These are phyloP conservation scores for Kappamyces sp. DNA, from an alignment of 192 early-diverging fungal species.

Conservation along the genomic window DNA sequence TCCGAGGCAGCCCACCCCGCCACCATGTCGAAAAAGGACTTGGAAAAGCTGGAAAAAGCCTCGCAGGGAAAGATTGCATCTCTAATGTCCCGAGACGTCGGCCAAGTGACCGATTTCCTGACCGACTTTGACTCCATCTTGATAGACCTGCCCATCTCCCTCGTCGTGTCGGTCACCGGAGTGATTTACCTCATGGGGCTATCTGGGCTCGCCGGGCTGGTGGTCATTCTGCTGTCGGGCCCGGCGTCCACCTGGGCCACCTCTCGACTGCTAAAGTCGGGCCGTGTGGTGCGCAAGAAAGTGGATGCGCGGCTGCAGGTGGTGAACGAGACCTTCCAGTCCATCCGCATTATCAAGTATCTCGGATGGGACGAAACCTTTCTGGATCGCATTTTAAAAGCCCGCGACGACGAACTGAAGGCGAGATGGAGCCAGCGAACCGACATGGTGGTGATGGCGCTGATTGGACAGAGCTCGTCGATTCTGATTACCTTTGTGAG, in stretches of 20 bases:
- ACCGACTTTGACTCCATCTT: constrained; percentile 21
- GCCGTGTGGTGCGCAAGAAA: constrained; percentile 16
- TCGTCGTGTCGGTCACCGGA: constrained; percentile 10
- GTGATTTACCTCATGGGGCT: constrained; percentile 7
- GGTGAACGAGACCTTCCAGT: constrained; percentile 66
- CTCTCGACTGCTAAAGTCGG: constrained; percentile 15
- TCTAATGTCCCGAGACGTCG: constrained; percentile 39
- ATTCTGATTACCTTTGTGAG: constrained; percentile 48
- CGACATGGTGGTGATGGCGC: neutral
- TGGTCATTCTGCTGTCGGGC: constrained; percentile 25
- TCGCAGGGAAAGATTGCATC: constrained; percentile 39
- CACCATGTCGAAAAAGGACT: constrained; percentile 1
- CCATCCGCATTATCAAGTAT: constrained; percentile 79
- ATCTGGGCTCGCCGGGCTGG: constrained; percentile 32
- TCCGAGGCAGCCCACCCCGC: neutral
- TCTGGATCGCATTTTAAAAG: constrained; percentile 19
- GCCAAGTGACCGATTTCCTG: constrained; percentile 29
- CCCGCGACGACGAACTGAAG: constrained; percentile 25
- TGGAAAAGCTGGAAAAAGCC: neutral
- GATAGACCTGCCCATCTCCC: constrained; percentile 12
- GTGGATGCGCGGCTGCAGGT: constrained; percentile 73
- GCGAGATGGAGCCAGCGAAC: neutral
- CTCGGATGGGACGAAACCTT: constrained; percentile 41
- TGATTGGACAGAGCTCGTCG: constrained; percentile 20
- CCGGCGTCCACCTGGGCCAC: constrained; percentile 21